Conservation (phyloP, 192 early-diverging fungal species). For the Dispira simplex region DNA sequence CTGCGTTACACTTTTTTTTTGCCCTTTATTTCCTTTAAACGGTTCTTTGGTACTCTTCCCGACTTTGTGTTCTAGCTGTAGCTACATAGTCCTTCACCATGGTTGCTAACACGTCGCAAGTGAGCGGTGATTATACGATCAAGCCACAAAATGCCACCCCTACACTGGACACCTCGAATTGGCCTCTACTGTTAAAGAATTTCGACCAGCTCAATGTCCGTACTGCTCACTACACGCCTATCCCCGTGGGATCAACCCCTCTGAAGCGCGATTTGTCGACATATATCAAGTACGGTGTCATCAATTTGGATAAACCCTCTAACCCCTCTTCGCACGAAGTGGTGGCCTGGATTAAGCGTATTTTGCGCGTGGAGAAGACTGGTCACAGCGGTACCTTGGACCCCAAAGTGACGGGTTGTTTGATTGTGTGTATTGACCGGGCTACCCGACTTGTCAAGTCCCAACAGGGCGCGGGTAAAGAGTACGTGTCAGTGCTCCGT, state of each 20-base stretch:
- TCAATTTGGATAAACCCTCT: slow-evolving; percentile 99
- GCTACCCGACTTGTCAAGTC: slow-evolving; percentile 98
- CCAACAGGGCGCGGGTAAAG: slow-evolving; percentile 98
- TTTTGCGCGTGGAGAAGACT: slow-evolving; percentile 94
- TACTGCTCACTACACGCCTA: slow-evolving; percentile 96
- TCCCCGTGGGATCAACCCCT: slow-evolving; percentile 86
- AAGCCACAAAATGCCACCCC: slow-evolving; percentile 70
- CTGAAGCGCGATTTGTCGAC: slow-evolving; percentile 82
- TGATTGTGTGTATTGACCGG: slow-evolving; percentile 98
- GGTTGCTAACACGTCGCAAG: neutral
- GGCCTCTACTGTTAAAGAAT: slow-evolving; percentile 97
- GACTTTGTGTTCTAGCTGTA: too few relatives aligned
- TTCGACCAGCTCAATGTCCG: slow-evolving; percentile 96
- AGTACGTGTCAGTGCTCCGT: slow-evolving; percentile 91
- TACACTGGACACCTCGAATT: slow-evolving; percentile 77
- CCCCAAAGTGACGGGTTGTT: slow-evolving; percentile 97
- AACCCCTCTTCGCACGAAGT: slow-evolving; percentile 99
- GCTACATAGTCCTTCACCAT: slow-evolving; percentile 3
- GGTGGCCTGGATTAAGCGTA: slow-evolving; percentile 97
- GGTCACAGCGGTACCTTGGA: slow-evolving; percentile 97
- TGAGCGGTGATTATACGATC: slow-evolving; percentile 38
- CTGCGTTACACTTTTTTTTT: too few relatives aligned
- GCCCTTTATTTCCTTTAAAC: too few relatives aligned
- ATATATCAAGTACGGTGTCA: slow-evolving; percentile 94
- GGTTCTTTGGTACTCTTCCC: too few relatives aligned